phyloP scores from a whole-genome alignment of 768 basidiomycete species.

The Chalciporus pseudorubinellus region DNA sequence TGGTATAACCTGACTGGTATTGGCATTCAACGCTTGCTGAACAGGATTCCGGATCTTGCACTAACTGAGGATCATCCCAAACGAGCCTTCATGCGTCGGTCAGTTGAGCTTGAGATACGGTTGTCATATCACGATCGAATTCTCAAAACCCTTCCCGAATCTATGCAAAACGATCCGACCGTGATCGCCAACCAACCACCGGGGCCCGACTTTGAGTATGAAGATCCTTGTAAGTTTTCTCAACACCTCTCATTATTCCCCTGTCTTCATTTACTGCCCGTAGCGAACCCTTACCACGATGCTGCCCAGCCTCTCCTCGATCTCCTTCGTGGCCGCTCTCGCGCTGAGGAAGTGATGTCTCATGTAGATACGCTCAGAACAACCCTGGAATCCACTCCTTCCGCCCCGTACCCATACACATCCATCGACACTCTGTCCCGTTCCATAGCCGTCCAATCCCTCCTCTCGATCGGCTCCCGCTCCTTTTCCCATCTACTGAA shows the following conservation, averaged over 20 bases:
- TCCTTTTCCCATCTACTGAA: conserved; percentile 98
- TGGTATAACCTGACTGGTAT: background rate
- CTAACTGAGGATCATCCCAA: conserved; percentile 79
- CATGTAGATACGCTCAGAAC: conserved; percentile 71
- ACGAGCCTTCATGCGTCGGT: conserved; percentile 81
- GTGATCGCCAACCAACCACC: conserved; percentile 72
- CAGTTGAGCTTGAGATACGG: conserved; percentile 86
- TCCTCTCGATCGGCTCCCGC: conserved; percentile 88
- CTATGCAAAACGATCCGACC: conserved; percentile 66
- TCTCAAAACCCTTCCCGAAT: conserved; percentile 79
- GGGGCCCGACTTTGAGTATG: conserved; percentile 79
- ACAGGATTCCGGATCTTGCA: conserved; percentile 82
- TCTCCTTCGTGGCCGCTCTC: conserved; percentile 78
- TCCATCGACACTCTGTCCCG: conserved; percentile 68
- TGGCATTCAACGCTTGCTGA: background rate
- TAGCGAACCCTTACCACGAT: conserved; percentile 78
- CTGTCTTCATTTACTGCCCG: background rate
- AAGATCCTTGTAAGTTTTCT: conserved; percentile 60
- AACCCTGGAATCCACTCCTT: conserved; percentile 54
- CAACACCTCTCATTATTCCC: background rate
- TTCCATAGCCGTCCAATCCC: conserved; percentile 81
- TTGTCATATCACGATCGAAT: conserved; percentile 93
- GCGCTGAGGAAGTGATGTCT: conserved; percentile 74
- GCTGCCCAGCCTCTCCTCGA: conserved; percentile 74
- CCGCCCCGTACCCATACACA: conserved; percentile 47